These are phyloP conservation scores for Boletus subparvulus DNA, from an alignment of 768 basidiomycete genomes.

Conservation along the genomic window DNA sequence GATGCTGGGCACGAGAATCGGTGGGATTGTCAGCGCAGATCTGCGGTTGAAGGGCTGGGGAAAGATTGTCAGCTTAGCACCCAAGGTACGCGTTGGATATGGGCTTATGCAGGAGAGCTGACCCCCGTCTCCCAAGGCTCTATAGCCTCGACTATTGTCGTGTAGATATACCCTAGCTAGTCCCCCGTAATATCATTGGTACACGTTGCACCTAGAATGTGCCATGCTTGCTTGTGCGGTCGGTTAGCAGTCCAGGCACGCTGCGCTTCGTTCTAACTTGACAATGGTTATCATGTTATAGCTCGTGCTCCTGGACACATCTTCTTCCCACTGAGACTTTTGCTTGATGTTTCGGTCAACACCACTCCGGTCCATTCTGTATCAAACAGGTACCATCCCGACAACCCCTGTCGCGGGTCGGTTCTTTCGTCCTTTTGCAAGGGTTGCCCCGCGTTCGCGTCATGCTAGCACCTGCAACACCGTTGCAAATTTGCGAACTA, in stretches of 20 bases:
- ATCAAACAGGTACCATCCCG: background rate
- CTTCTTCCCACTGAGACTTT: background rate
- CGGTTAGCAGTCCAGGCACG: too few relatives aligned
- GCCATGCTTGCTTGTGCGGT: too few relatives aligned
- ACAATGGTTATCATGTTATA: too few relatives aligned
- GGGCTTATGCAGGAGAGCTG: background rate
- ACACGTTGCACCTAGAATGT: background rate
- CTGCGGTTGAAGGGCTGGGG: constrained; percentile 91
- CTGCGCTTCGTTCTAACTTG: too few relatives aligned
- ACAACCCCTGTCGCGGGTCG: background rate
- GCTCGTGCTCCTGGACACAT: too few relatives aligned
- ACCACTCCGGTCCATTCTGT: constrained; percentile 1
- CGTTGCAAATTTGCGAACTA: background rate
- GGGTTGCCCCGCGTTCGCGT: background rate
- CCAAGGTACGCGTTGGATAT: constrained; percentile 56
- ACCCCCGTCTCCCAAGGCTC: constrained; percentile 9
- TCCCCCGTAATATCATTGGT: background rate
- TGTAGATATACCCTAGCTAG: constrained; percentile 16
- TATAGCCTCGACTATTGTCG: constrained; percentile 9
- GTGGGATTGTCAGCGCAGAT: constrained; percentile 90
- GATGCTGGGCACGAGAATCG: constrained; percentile 93
- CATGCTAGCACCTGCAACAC: constrained; percentile 8
- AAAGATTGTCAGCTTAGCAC: constrained; percentile 89
- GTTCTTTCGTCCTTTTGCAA: background rate
- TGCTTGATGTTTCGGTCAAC: constrained; percentile 15